Conservation (phyloP, 2,329 filamentous ascomycete species). For the Juglanconis oblonga region DNA sequence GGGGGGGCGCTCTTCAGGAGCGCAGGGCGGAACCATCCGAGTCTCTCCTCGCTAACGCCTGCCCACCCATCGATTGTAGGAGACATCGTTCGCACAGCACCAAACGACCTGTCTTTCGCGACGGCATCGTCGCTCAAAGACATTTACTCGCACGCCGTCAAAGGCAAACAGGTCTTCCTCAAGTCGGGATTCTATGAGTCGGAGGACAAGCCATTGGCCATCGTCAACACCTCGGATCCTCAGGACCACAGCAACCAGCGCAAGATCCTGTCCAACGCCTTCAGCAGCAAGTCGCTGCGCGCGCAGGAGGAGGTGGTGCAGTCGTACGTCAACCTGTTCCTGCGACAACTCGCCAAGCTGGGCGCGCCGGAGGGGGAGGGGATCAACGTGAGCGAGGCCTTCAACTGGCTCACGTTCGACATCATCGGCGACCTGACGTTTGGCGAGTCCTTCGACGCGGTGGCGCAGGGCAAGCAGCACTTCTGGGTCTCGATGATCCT, state of each 20-base stretch:
- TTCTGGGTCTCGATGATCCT: not conserved
- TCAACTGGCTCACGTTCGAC: not conserved
- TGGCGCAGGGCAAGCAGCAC: not conserved
- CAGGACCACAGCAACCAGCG: not conserved
- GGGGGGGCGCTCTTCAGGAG: too few species aligned
- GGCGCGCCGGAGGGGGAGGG: not conserved
- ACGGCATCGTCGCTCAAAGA: too few species aligned
- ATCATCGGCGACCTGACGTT: constrained; percentile 18
- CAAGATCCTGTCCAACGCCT: not conserved
- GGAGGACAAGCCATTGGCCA: not conserved
- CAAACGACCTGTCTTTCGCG: too few species aligned
- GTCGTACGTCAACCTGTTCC: not conserved
- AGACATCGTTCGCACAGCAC: too few species aligned
- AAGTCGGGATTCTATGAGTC: not conserved
- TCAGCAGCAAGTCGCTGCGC: not conserved
- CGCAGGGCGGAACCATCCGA: too few species aligned
- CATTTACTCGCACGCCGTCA: too few species aligned
- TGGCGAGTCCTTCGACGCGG: constrained; percentile 17
- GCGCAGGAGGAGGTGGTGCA: not conserved
- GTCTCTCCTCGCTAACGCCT: not conserved
- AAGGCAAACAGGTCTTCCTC: not conserved
- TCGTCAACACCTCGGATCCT: not conserved
- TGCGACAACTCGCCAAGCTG: not conserved
- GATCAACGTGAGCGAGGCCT: not conserved
- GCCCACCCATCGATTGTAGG: not conserved